A percentile compares a stretch with the other conserved stretches of the same genome.
These are phyloP conservation scores for Fagopyrum tataricum DNA, from an alignment of 148 eudicot genomes.

Conservation along the genomic window DNA sequence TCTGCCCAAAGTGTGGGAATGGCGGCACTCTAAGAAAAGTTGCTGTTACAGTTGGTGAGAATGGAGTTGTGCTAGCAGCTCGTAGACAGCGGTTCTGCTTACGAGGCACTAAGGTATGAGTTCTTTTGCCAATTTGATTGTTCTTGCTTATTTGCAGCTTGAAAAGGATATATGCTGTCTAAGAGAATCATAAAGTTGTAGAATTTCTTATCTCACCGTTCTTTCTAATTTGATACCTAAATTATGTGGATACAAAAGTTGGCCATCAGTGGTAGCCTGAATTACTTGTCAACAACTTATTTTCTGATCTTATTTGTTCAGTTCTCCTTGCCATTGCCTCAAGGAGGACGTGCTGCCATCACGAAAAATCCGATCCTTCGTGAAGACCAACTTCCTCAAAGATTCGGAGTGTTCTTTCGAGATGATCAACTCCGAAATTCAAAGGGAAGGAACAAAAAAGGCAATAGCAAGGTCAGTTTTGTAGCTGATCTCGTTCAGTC, in stretches of 20 bases:
- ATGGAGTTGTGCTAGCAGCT: slow-evolving; percentile 68
- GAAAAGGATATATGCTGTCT: too few relatives aligned
- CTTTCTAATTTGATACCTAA: too few relatives aligned
- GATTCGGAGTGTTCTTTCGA: slow-evolving; percentile 17
- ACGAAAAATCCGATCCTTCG: slow-evolving; percentile 87
- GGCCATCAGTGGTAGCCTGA: too few relatives aligned
- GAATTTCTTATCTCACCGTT: too few relatives aligned
- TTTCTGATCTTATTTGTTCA: slow-evolving; percentile 22
- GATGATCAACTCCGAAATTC: slow-evolving; percentile 21
- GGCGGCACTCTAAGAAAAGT: slow-evolving; percentile 94
- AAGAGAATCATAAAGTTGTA: too few relatives aligned
- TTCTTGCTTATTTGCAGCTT: neutral
- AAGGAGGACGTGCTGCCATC: slow-evolving; percentile 80
- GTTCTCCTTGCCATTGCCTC: slow-evolving; percentile 89
- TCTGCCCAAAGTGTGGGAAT: slow-evolving; percentile 93
- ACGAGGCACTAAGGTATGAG: slow-evolving; percentile 76
- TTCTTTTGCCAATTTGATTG: slow-evolving; percentile 1
- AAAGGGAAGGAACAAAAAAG: slow-evolving; percentile 60
- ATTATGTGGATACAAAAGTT: too few relatives aligned
- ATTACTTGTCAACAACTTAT: too few relatives aligned
- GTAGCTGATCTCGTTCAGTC: neutral
- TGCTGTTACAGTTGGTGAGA: slow-evolving; percentile 86
- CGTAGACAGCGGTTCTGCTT: slow-evolving; percentile 68
- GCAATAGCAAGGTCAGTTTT: slow-evolving; percentile 36
- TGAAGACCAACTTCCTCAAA: slow-evolving; percentile 82